These are phyloP conservation scores for Canavalia gladiata DNA, from an alignment of 306 rosid genomes.

Conservation along the genomic window DNA sequence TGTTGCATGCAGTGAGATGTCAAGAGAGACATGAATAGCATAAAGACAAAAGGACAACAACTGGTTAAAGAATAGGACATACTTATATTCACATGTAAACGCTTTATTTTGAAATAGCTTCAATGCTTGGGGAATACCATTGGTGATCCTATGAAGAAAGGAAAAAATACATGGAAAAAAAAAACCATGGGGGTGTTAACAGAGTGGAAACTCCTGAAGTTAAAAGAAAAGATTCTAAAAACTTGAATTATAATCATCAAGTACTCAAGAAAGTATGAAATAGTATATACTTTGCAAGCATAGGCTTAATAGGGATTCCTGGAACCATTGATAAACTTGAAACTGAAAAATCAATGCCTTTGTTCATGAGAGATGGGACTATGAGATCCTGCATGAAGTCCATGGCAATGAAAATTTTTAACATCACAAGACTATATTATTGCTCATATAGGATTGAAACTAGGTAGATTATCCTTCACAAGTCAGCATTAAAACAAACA, in stretches of 20 bases:
- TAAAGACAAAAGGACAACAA: slow-evolving; percentile 35
- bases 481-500: slow-evolving; percentile 8
- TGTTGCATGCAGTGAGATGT: slow-evolving; percentile 18
- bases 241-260: slow-evolving; percentile 40
- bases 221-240: slow-evolving; percentile 9
- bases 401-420: slow-evolving; percentile 40
- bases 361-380: slow-evolving; percentile 79
- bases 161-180: slow-evolving; percentile 9
- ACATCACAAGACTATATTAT: slow-evolving; percentile 40
- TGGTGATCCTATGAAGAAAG: slow-evolving; percentile 72
- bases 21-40: slow-evolving; percentile 29
- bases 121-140: slow-evolving; percentile 83
- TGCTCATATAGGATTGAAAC: slow-evolving; percentile 24
- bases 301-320: slow-evolving; percentile 94
- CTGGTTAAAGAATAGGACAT: slow-evolving; percentile 44
- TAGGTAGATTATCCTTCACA: slow-evolving; percentile 6
- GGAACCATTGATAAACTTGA: slow-evolving; percentile 89
- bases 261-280: slow-evolving; percentile 34
- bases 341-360: slow-evolving; percentile 80
- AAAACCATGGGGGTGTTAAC: slow-evolving; percentile 10
- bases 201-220: slow-evolving; percentile 33
- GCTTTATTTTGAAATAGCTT: slow-evolving; percentile 85
- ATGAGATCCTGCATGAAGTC: slow-evolving; percentile 74
- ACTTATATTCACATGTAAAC: slow-evolving; percentile 94
- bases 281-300: slow-evolving; percentile 87